Base-by-base conservation (phyloP, 2,329 filamentous ascomycete genomes). In the Seiridium unicorne region DNA sequence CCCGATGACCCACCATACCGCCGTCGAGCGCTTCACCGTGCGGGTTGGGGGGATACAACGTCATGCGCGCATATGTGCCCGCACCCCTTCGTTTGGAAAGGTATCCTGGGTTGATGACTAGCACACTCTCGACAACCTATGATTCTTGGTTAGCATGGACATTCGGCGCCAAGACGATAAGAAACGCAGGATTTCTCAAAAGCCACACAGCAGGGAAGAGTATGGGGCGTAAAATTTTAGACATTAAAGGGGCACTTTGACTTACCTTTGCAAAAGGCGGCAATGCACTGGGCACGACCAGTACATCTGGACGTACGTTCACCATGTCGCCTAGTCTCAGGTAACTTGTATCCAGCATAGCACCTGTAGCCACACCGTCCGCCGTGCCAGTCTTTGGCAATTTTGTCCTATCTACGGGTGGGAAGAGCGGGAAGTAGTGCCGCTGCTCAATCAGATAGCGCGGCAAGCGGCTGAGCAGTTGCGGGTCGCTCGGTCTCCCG, bases 251-350 rank as follows among this genome's bases (percentile, higher is more conserved):
- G 11, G 13, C 35, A 42, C 5, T 10, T 3, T 31, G 63, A 72
- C 83, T 66, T 80, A 95, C 93, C 85, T 91, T 96, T 44, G 92
- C 91, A 80, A 96, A 97, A 3, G 93, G 89, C 32, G 91, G 91
- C 66, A 98, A 75, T 51, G 89, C 84, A 69, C 92, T 96, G 1
- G 95, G 94, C 51, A 90, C 80, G 53, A 98, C 81, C 69, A 98
- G 76, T 44, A 98, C 82, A 75, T 99, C 95, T 0, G 93, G 95
- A 57, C 88, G 81, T 3, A 93, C 90, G 64, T 90, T 91, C 69
- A 95, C 84, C 87, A 96, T 96, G 75, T 98, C 95, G 18, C 92
- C 93, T 18, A 98, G 77, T 76, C 95, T 94, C 66, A 96, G 72
- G 75, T 95, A 97, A 63, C 89, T 89, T 26, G 91, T 78, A 74